phyloP scores from a whole-genome alignment of 495 filamentous ascomycete species.

The Penicillium mononematosum region DNA sequence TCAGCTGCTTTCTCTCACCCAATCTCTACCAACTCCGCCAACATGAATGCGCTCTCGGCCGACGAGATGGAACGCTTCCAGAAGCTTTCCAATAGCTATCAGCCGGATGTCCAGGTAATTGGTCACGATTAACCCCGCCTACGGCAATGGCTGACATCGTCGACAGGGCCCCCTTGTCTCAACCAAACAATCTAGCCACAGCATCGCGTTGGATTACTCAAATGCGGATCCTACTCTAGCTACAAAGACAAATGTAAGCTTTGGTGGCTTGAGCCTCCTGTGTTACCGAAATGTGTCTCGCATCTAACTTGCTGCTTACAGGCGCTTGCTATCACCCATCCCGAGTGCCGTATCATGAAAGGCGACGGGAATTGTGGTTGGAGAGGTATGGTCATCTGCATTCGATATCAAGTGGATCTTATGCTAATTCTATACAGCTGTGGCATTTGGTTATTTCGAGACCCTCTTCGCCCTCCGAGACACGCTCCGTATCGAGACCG shows the following conservation, averaged over 20 bases:
- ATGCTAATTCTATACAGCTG: constrained; percentile 55
- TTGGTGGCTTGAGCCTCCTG: neutral
- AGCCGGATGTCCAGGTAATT: constrained; percentile 61
- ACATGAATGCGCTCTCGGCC: constrained; percentile 47
- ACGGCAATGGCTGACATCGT: constrained; percentile 3
- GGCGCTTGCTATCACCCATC: constrained; percentile 80
- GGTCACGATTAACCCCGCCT: neutral
- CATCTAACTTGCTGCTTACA: constrained; percentile 38
- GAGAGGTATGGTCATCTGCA: constrained; percentile 67
- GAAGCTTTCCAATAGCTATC: constrained; percentile 59
- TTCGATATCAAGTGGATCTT: neutral
- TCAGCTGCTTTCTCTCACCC: constrained; percentile 21
- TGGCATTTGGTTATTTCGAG: constrained; percentile 93
- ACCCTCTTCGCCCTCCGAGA: constrained; percentile 67
- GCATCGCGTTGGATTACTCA: constrained; percentile 83
- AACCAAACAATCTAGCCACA: constrained; percentile 69
- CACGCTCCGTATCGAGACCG: constrained; percentile 59
- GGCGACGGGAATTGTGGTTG: constrained; percentile 98
- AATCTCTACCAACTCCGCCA: constrained; percentile 21
- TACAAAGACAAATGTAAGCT: constrained; percentile 78
- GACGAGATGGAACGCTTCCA: constrained; percentile 56
- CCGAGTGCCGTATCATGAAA: constrained; percentile 80
- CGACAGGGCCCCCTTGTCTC: constrained; percentile 80
- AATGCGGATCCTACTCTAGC: constrained; percentile 83
- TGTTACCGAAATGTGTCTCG: neutral